Evolutionary conservation across 805 yeast species (phyloP).

Genomic region (Vanderwaltozyma polyspora): DNA sequence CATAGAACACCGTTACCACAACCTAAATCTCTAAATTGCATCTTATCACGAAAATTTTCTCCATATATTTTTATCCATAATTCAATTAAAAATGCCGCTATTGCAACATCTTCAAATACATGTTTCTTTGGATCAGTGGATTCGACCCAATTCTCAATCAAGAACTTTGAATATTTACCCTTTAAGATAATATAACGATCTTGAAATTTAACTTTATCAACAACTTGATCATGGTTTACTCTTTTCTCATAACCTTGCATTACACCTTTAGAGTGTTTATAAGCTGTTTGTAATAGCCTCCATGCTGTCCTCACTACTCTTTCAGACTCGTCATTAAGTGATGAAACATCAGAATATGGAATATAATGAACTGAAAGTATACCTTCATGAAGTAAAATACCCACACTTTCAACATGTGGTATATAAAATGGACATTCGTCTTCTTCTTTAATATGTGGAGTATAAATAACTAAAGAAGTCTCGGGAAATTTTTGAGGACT

Average conservation of each 20-base stretch:
- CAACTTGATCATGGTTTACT: conserved; percentile 79
- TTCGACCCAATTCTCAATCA: conserved; percentile 84
- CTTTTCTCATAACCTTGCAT: conserved; percentile 78
- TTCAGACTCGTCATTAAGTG: conserved; percentile 28
- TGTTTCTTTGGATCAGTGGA: conserved; percentile 91
- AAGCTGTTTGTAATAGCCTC: conserved; percentile 66
- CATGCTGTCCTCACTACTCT: conserved; percentile 75
- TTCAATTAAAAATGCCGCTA: conserved; percentile 87
- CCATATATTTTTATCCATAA: conserved; percentile 55
- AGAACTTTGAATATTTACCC: conserved; percentile 62
- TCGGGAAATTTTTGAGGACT: conserved; percentile 19
- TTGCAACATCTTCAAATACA: conserved; percentile 91
- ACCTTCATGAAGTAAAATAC: conserved; percentile 40
- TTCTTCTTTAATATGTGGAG: conserved; percentile 55
- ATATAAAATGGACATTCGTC: conserved; percentile 76
- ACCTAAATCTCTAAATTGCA: conserved; percentile 77
- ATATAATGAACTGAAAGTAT: conserved; percentile 63
- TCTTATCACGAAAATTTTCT: conserved; percentile 24
- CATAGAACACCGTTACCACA: conserved; percentile 91
- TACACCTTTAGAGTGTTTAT: conserved; percentile 75
- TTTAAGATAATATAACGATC: conserved; percentile 70
- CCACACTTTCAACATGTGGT: conserved; percentile 78
- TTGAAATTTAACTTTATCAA: conserved; percentile 73
- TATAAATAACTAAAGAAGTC: conserved; percentile 52
- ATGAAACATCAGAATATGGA: conserved; percentile 36